Percentiles rank a stretch among this genome's conserved stretches.
Evolutionary conservation across 371 early-diverging fungal genomes (phyloP).

Genomic region (Paraphysoderma sedebokerense): DNA sequence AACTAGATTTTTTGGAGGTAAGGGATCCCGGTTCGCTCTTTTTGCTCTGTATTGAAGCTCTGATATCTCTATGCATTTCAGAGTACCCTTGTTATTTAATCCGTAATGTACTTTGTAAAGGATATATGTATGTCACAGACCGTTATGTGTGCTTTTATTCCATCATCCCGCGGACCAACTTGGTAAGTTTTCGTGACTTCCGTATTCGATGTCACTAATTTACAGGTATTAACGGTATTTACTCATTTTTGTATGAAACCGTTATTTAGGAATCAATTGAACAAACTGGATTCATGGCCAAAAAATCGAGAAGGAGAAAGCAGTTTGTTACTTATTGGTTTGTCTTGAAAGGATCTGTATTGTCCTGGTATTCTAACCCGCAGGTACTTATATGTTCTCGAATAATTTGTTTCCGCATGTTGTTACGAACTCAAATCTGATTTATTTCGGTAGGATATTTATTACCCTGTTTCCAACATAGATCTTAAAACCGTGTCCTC

Average conservation of each 20-base stretch:
- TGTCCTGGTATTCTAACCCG: slow-evolving; percentile 41
- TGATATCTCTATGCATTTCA: no score
- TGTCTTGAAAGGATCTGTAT: slow-evolving; percentile 39
- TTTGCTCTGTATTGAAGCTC: no score
- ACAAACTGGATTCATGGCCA: slow-evolving; percentile 45
- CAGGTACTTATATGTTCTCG: slow-evolving; percentile 12
- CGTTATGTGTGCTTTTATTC: slow-evolving; percentile 54
- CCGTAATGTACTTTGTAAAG: slow-evolving; percentile 45
- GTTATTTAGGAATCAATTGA: slow-evolving; percentile 21
- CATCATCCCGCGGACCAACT: slow-evolving; percentile 27
- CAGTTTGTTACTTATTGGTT: slow-evolving; percentile 44
- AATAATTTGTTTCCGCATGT: slow-evolving; percentile 18
- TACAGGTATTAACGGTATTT: not conserved
- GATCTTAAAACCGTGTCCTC: slow-evolving; percentile 40
- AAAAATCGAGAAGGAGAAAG: slow-evolving; percentile 20
- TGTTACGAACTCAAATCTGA: slow-evolving; percentile 45
- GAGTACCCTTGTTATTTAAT: slow-evolving; percentile 59
- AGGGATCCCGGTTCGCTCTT: no score
- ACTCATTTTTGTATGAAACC: not conserved
- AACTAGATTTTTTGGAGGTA: no score
- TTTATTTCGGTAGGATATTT: no score
- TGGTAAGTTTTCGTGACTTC: not conserved
- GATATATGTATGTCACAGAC: slow-evolving; percentile 49
- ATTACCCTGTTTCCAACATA: slow-evolving; percentile 48
- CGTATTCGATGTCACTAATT: not conserved